Percentiles rank a stretch among this genome's conserved stretches.
These are phyloP conservation scores for Gossypium aridum DNA, from an alignment of 441 rosid genomes.

Conservation along the genomic window DNA sequence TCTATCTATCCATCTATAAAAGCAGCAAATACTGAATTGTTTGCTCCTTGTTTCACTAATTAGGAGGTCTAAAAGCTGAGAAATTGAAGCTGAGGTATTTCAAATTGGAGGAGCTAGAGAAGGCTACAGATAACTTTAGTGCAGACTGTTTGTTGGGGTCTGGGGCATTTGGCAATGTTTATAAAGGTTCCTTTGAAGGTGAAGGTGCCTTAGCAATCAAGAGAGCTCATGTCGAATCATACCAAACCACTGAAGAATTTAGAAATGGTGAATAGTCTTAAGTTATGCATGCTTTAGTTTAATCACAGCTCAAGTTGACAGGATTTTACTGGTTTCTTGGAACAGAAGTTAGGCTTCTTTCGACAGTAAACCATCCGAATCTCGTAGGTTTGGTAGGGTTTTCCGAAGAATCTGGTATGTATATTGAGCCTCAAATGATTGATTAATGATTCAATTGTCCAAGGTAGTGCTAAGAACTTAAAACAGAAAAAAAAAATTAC, in stretches of 20 bases:
- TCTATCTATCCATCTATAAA: too few relatives aligned
- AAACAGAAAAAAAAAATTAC: background rate
- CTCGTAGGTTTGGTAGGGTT: constrained; percentile 55
- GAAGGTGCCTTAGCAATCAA: constrained; percentile 48
- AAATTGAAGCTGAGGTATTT: constrained; percentile 35
- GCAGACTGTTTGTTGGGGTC: constrained; percentile 44
- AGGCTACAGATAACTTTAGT: constrained; percentile 43
- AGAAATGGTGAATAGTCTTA: constrained; percentile 39
- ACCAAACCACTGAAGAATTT: constrained; percentile 47
- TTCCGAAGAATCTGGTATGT: constrained; percentile 50
- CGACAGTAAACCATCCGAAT: constrained; percentile 50
- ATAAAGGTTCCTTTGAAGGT: constrained; percentile 35
- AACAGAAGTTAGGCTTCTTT: constrained; percentile 55
- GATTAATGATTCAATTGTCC: background rate
- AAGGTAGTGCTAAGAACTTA: background rate
- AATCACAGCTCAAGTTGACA: background rate
- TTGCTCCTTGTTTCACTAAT: background rate
- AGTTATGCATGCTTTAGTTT: background rate
- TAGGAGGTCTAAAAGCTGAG: constrained; percentile 34
- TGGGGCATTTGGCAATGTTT: constrained; percentile 54
- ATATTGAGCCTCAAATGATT: background rate
- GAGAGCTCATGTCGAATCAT: constrained; percentile 42
- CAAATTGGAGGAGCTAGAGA: constrained; percentile 34
- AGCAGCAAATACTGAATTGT: background rate
- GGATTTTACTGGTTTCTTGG: constrained; percentile 16